A percentile compares a stretch with the other conserved stretches of the same genome.
These are phyloP conservation scores for Xylogone sp. DNA, from an alignment of 2,329 filamentous ascomycete species.

Conservation along the genomic window DNA sequence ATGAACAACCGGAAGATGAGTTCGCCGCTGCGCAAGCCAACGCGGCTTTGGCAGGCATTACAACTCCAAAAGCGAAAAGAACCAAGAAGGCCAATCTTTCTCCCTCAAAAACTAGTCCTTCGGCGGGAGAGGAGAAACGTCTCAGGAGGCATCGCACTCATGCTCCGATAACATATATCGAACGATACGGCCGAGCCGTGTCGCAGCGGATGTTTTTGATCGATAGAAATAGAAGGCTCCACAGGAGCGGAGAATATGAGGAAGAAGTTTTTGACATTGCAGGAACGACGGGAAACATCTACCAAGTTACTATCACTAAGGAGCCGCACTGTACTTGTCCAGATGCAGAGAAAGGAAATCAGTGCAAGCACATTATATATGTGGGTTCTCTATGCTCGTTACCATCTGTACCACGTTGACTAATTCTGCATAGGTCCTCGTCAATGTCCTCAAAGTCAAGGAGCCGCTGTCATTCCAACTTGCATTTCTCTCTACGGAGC, in stretches of 20 bases:
- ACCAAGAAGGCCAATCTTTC: slow-evolving; percentile 10
- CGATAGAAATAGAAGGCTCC: slow-evolving; percentile 33
- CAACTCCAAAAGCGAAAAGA: slow-evolving; percentile 10
- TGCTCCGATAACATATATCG: slow-evolving; percentile 41
- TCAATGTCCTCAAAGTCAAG: slow-evolving; percentile 53
- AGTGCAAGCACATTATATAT: slow-evolving; percentile 63
- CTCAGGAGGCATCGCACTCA: slow-evolving; percentile 35
- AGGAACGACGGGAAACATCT: slow-evolving; percentile 59
- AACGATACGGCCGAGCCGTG: slow-evolving; percentile 42
- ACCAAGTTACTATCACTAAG: slow-evolving; percentile 51
- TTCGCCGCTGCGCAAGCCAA: slow-evolving; percentile 2
- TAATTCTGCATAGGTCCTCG: slow-evolving; percentile 39
- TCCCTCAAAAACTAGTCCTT: slow-evolving; percentile 1
- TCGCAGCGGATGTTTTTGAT: slow-evolving; percentile 56
- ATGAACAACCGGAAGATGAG: slow-evolving; percentile 5
- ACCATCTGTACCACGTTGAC: not conserved
- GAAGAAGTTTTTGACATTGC: slow-evolving; percentile 52
- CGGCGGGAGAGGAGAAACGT: slow-evolving; percentile 33
- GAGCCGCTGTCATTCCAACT: slow-evolving; percentile 54
- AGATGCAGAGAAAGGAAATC: slow-evolving; percentile 47
- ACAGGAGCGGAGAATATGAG: slow-evolving; percentile 32
- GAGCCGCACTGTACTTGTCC: slow-evolving; percentile 52
- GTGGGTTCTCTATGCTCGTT: slow-evolving; percentile 29
- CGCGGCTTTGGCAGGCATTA: slow-evolving; percentile 7
- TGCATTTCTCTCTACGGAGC: slow-evolving; percentile 54